Percentiles rank a stretch among this genome's conserved stretches.
phyloP scores from a whole-genome alignment of 2,329 filamentous ascomycete species.

The Fusarium buxicola region DNA sequence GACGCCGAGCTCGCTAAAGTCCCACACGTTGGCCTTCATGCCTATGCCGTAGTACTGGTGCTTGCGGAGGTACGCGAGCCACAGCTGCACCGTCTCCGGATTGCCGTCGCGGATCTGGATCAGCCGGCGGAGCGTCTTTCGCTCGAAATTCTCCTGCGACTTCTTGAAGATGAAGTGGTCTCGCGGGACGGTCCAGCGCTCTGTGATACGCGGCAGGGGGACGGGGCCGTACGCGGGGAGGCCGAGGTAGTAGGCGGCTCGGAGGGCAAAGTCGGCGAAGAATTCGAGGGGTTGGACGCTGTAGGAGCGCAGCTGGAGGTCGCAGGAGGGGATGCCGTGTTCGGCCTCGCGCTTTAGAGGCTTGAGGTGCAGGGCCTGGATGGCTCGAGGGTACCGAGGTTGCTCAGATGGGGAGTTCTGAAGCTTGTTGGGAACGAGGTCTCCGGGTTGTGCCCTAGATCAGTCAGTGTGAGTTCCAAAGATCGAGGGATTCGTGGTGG shows the following conservation, averaged over 20 bases:
- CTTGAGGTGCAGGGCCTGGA: conserved; percentile 87
- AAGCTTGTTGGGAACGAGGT: conserved; percentile 30
- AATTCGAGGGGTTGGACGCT: conserved; percentile 91
- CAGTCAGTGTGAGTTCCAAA: conserved; percentile 10
- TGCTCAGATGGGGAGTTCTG: conserved; percentile 11
- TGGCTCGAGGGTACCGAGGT: conserved; percentile 76
- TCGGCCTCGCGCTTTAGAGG: conserved; percentile 81
- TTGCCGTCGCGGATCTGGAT: conserved; percentile 95
- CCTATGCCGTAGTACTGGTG: conserved; percentile 96
- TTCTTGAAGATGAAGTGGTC: conserved; percentile 97
- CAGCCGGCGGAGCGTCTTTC: conserved; percentile 84
- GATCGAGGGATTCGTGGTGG: neutral
- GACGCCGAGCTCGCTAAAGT: conserved; percentile 78
- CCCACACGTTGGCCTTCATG: conserved; percentile 98
- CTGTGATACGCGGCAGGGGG: conserved; percentile 84
- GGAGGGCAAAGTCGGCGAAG: conserved; percentile 93
- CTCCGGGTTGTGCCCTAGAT: conserved; percentile 33
- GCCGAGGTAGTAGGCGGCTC: conserved; percentile 92
- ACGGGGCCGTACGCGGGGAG: conserved; percentile 88
- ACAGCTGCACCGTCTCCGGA: conserved; percentile 87
- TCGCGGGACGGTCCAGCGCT: conserved; percentile 94
- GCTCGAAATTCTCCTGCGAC: conserved; percentile 96
- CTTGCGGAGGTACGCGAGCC: conserved; percentile 92
- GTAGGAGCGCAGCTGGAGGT: conserved; percentile 94
- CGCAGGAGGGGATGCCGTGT: conserved; percentile 85